phyloP scores from a whole-genome alignment of 1,284 basidiomycete genomes.

The Boletus smithii region DNA sequence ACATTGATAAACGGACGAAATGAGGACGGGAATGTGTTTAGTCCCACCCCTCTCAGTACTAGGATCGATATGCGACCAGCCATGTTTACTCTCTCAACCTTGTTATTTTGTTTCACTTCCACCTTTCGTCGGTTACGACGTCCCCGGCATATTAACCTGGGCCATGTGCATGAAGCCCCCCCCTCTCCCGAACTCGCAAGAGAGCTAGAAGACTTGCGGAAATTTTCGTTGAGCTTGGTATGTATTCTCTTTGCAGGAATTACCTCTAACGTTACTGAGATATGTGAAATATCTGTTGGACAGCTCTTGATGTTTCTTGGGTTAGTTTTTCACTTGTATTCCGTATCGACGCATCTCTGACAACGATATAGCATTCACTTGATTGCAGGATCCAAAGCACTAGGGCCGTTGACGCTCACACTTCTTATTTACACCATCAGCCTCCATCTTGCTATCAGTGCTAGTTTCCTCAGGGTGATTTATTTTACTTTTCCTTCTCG shows the following conservation, averaged over 20 bases:
- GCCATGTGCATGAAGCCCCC: neutral
- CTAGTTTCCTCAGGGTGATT: neutral
- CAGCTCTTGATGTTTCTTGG: constrained; percentile 19
- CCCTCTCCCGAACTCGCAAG: neutral
- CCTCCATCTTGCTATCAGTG: constrained; percentile 14
- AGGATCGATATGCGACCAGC: no score
- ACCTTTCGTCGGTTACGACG: no score
- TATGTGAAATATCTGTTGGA: neutral
- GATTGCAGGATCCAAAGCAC: neutral
- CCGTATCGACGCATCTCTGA: no score
- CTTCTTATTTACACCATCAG: constrained; percentile 23
- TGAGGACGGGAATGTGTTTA: no score
- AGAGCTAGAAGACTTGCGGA: constrained; percentile 14
- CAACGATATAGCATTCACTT: no score
- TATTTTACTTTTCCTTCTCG: no score
- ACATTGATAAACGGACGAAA: no score
- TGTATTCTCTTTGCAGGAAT: neutral
- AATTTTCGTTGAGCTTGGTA: constrained; percentile 15
- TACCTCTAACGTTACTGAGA: neutral
- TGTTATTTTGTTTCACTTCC: no score
- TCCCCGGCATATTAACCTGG: neutral
- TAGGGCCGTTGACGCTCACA: constrained; percentile 12
- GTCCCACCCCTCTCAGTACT: no score
- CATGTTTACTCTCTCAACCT: no score
- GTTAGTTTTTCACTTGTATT: constrained; percentile 7